Evolutionary conservation across 2,329 filamentous ascomycete genomes (phyloP), one percentile per base, ranked within the genome.

Genomic region (Massarina eburnea): DNA sequence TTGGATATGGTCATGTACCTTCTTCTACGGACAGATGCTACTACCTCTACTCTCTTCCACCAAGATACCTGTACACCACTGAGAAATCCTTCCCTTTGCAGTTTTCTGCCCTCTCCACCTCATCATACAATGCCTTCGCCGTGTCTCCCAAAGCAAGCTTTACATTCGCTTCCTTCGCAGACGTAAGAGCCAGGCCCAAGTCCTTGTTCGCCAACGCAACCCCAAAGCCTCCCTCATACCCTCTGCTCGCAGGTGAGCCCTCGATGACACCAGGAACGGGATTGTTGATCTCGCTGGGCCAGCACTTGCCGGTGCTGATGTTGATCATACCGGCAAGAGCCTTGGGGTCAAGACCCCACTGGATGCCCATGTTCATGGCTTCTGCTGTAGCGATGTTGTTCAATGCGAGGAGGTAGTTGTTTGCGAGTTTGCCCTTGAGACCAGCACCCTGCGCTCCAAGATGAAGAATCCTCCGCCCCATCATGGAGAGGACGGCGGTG

Each of bases 271-370:
- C 91, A 9, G 84, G 84, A 3, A 97, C 91, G 0, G 94, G 94
- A 66, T 97, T 97, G 73, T 99, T 99, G 51, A 95, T 77, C 73
- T 96, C 91, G 61, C 86, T 94, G 1, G 92, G 91, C 94, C 94
- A 99, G 78, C 91, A 97, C 55, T 80, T 83, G n/a, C 94, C 94
- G 0, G 92, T 96, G 58, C 89, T 94, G 3, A 88, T 87, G 67
- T 96, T 97, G 75, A 99, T 89, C 71, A 99, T 84, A 41, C 85
- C 84, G 0, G 89, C 88, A 2, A 99, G 79, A 7, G 83, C 84
- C 48, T 80, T 81, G 1, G 82, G 76, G 45, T 85, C 78, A 8
- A 85, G 73, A 2, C 83, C 83, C 79, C 80, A 84, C 39, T 77
- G 73, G 29, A 84, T 76, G 4, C 82, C 83, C 64, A 86, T 76